Evolutionary conservation across 176 grass and related monocot genomes (phyloP).

Genomic region (Oryza nivara): DNA sequence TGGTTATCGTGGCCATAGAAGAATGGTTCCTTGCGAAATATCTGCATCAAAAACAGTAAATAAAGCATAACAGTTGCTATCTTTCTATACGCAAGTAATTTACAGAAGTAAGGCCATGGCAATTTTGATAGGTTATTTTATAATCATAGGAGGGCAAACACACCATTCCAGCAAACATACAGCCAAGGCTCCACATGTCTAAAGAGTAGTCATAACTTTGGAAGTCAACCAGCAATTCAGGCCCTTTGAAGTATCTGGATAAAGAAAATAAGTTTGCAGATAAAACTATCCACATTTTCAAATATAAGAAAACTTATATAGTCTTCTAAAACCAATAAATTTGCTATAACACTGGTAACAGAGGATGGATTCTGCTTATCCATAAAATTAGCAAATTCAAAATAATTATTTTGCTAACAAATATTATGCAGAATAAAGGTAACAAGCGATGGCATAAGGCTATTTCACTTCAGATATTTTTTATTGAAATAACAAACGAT

Average conservation of each 20-base stretch:
- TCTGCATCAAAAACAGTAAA: slow-evolving; percentile 47
- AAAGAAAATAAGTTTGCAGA: slow-evolving; percentile 8
- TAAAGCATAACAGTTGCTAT: not conserved
- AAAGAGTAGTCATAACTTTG: slow-evolving; percentile 79
- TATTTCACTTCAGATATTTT: slow-evolving; percentile 11
- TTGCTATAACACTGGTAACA: slow-evolving; percentile 9
- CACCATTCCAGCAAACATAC: slow-evolving; percentile 90
- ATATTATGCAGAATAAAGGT: slow-evolving; percentile 18
- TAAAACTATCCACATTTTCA: slow-evolving; percentile 6
- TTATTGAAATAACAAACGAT: slow-evolving; percentile 4
- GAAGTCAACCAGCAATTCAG: slow-evolving; percentile 75
- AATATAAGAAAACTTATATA: slow-evolving; percentile 2
- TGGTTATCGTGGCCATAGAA: slow-evolving; percentile 85
- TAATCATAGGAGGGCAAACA: not conserved
- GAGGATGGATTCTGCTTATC: not conserved
- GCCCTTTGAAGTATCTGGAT: slow-evolving; percentile 77
- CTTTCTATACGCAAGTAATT: not conserved
- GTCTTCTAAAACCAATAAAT: not conserved
- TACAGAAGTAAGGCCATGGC: slow-evolving; percentile 19
- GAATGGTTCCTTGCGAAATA: slow-evolving; percentile 87
- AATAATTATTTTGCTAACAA: slow-evolving; percentile 1
- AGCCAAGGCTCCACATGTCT: slow-evolving; percentile 88
- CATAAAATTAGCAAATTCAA: slow-evolving; percentile 4
- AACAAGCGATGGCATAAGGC: not conserved
- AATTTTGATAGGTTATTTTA: not conserved